A percentile compares a stretch with the other conserved stretches of the same genome.
Evolutionary conservation across 805 yeast genomes (phyloP).

Genomic region (Spathaspora girioi): DNA sequence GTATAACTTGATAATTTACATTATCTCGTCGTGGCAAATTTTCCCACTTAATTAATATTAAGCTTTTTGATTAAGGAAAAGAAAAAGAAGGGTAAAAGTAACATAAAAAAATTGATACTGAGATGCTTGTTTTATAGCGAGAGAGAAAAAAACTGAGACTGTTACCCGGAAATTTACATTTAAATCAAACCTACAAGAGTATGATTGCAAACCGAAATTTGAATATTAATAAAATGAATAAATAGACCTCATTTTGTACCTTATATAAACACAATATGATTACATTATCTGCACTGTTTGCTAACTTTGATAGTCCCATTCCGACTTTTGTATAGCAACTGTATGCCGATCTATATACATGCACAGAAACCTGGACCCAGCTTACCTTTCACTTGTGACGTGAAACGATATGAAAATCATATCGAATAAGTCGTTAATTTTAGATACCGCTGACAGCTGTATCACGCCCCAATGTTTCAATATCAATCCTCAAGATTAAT

Average conservation of each 20-base stretch:
- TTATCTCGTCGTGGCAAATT: slow-evolving; percentile 68
- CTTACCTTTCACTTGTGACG: too few species aligned
- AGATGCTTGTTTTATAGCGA: background rate
- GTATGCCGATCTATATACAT: background rate
- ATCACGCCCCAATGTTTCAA: slow-evolving; percentile 17
- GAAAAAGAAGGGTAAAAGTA: slow-evolving; percentile 5
- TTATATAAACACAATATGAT: too few species aligned
- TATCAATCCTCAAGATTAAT: slow-evolving; percentile 68
- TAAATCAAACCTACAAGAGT: background rate
- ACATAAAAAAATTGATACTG: slow-evolving; percentile 1
- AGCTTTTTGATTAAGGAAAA: slow-evolving; percentile 53
- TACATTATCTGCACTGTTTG: too few species aligned
- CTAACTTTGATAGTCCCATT: too few species aligned
- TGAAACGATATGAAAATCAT: background rate
- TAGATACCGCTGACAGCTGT: background rate
- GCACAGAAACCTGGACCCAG: too few species aligned
- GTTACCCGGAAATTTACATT: background rate
- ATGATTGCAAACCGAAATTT: background rate
- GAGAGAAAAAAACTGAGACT: background rate
- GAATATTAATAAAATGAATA: background rate
- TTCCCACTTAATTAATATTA: slow-evolving; percentile 41
- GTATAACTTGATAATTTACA: slow-evolving; percentile 56
- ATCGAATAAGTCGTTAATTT: too few species aligned
- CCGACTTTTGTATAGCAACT: too few species aligned
- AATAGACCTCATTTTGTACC: background rate